phyloP scores from a whole-genome alignment of 2,329 filamentous ascomycete species.

The Pyrenochaeta sp. region DNA sequence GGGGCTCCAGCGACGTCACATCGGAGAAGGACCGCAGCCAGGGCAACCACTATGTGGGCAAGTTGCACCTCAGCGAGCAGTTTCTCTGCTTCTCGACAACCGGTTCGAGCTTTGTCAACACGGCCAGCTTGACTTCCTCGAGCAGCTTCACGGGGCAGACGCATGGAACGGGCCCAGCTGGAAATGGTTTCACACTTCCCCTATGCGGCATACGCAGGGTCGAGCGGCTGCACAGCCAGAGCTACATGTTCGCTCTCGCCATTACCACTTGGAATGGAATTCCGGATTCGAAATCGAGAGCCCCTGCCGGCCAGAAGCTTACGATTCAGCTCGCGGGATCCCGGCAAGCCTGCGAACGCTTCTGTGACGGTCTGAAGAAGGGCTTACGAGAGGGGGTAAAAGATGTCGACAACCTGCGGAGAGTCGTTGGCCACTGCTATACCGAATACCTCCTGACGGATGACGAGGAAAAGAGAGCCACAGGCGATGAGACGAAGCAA shows the following conservation, averaged over 20 bases:
- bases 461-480: conserved; percentile 43
- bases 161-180: conserved; percentile 88
- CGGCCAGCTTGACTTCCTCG: conserved; percentile 79
- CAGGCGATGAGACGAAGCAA: conserved; percentile 44
- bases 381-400: conserved; percentile 86
- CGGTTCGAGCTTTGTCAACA: conserved; percentile 82
- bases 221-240: conserved; percentile 90
- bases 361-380: conserved; percentile 94
- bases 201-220: conserved; percentile 90
- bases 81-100: conserved; percentile 98
- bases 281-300: conserved; percentile 50
- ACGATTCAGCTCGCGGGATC: conserved; percentile 91
- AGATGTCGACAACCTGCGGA: conserved; percentile 83
- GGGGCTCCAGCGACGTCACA: conserved; percentile 43
- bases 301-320: conserved; percentile 76
- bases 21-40: conserved; percentile 69
- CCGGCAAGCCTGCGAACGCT: conserved; percentile 87
- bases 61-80: conserved; percentile 90
- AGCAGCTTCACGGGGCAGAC: conserved; percentile 91
- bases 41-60: conserved; percentile 89
- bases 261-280: conserved; percentile 91
- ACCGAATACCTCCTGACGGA: conserved; percentile 67
- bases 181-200: conserved; percentile 94
- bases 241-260: conserved; percentile 88
- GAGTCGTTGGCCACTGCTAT: conserved; percentile 84